A percentile compares a stretch with the other conserved stretches of the same genome.
These are phyloP conservation scores for Diaporthe aspalathi DNA, from an alignment of 2,329 filamentous ascomycete genomes.

Conservation along the genomic window DNA sequence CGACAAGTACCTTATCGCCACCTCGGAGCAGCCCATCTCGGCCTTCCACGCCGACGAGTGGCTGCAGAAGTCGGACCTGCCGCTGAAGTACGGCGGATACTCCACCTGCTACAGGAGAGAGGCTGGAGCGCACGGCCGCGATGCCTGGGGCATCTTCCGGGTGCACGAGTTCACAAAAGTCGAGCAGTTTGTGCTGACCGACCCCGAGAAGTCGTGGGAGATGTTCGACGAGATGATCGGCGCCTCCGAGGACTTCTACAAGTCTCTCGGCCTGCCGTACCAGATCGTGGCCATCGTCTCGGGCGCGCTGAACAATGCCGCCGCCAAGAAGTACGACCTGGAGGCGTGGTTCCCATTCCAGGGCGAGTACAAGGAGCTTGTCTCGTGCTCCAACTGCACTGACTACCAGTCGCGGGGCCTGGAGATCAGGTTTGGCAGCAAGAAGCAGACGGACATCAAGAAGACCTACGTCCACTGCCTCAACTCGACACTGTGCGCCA, in stretches of 20 bases:
- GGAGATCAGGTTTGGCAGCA: slow-evolving; percentile 90
- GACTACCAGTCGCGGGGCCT: slow-evolving; percentile 96
- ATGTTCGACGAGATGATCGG: slow-evolving; percentile 93
- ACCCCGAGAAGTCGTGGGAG: slow-evolving; percentile 76
- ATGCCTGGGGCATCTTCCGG: slow-evolving; percentile 98
- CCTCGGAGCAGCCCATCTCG: slow-evolving; percentile 94
- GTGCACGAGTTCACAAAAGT: slow-evolving; percentile 87
- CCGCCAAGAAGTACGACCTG: slow-evolving; percentile 91
- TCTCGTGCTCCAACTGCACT: slow-evolving; percentile 97
- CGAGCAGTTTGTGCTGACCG: slow-evolving; percentile 60
- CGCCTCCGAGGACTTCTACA: slow-evolving; percentile 93
- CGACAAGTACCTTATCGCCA: slow-evolving; percentile 74
- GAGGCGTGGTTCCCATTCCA: slow-evolving; percentile 98
- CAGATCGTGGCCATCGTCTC: slow-evolving; percentile 94
- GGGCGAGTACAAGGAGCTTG: slow-evolving; percentile 97
- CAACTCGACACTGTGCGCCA: slow-evolving; percentile 77
- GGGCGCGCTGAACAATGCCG: slow-evolving; percentile 89
- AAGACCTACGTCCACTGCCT: slow-evolving; percentile 94
- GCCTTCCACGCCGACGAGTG: slow-evolving; percentile 94
- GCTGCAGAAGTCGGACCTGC: slow-evolving; percentile 85
- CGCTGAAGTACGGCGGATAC: slow-evolving; percentile 93
- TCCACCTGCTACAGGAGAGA: slow-evolving; percentile 97
- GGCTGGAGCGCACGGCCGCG: slow-evolving; percentile 80
- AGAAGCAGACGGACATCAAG: slow-evolving; percentile 83
- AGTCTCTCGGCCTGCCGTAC: slow-evolving; percentile 89